Evolutionary conservation across 2,329 filamentous ascomycete genomes (phyloP), one percentile per base, ranked within the genome.

Genomic region (Aspergillus sp.): DNA sequence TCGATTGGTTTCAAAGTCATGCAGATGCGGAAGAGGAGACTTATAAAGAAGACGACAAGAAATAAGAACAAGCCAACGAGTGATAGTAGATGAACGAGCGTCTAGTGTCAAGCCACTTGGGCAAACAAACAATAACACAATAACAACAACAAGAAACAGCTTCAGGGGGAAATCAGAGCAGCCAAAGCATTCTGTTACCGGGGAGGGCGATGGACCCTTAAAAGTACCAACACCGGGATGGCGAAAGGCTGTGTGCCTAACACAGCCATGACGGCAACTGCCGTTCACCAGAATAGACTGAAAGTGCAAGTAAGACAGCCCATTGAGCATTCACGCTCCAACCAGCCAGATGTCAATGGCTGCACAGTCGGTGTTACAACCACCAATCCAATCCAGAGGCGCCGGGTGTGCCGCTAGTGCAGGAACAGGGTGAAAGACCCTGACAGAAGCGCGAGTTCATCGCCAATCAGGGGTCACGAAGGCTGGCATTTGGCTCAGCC

Each of bases 61-160:
- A 32, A 54, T 11, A 25, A 25, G 36, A 62, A 47, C 41, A 62
- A 62, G 47, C 56, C 51, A 68, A 68, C 56, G 70, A 73, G 62
- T 68, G 69, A 71, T 72, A 70, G 72, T 68, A 70, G 32, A 52
- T 23, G 63, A 66, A 68, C 66, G 54, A 57, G 30, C 13, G 48
- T 38, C 44, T 41, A 11, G 11, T 56, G 38, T 32, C 42, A 30
- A 11, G 30, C 32, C 44, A 57, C n/a, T 56, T 11, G 57, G 47
- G 41, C 41, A 49, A 41, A 59, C 23, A 38, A 47, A 11, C 42
- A 60, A 48, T 50, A 58, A 57, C 56, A 57, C 27, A 30, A 30
- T 11, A 11, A 42, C 60, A 50, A 36, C 32, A 36, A 38, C 60
- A 50, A 39, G 36, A 51, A 15, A 21, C 52, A 21, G 42, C 52